Conservation (phyloP, 164 flowering plant species). For the Macadamia integrifolia region DNA sequence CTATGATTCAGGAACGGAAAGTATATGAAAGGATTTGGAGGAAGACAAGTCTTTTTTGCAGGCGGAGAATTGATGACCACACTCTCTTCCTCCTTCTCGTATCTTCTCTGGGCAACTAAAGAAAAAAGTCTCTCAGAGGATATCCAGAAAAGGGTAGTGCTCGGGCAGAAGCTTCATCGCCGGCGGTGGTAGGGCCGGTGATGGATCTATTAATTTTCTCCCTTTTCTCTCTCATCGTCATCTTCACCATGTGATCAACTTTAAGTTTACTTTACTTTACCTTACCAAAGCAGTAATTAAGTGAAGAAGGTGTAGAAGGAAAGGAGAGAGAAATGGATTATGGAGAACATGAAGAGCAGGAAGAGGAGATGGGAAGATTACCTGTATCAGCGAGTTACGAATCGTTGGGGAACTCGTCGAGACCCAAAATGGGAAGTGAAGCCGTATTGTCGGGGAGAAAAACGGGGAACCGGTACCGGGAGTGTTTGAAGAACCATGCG, state of each 20-base stretch:
- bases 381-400: conserved; percentile 13
- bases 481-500: conserved; percentile 74
- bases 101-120: conserved; percentile 11
- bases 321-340: not conserved
- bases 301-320: no score
- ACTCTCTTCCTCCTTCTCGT: conserved; percentile 25
- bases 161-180: not conserved
- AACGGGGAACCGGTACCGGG: conserved; percentile 29
- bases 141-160: not conserved
- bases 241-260: not conserved
- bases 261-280: not conserved
- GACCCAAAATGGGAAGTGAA: conserved; percentile 8
- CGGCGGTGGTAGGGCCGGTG: not conserved
- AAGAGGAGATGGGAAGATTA: conserved; percentile 28
- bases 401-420: conserved; percentile 6
- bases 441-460: not conserved
- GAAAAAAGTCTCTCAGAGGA: not conserved
- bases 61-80: conserved; percentile 26
- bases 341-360: conserved; percentile 43
- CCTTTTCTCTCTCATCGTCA: no score
- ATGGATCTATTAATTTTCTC: not conserved
- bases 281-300: not conserved
- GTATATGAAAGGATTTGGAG: conserved; percentile 22
- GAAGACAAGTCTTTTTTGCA: conserved; percentile 21
- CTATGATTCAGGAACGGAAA: conserved; percentile 10